Percentiles rank a stretch among this genome's conserved stretches.
Conservation (phyloP, 768 basidiomycete species). For the Dacryopinax primogenitus region DNA sequence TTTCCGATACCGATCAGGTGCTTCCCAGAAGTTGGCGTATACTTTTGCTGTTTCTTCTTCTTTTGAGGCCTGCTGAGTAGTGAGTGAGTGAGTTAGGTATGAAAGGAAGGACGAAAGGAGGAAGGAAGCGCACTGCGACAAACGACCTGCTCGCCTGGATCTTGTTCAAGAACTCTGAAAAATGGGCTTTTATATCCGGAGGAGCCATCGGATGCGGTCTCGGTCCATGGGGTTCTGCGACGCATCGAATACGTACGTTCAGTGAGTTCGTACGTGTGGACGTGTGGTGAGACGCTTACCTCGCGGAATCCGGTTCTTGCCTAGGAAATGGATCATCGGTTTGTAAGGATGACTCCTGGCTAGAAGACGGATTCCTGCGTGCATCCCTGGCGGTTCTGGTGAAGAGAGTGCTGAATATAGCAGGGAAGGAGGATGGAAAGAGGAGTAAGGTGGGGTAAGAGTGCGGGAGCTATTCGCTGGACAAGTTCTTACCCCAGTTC, state of each 20-base stretch:
- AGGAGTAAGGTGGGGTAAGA: conserved; percentile 6
- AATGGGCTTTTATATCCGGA: conserved; percentile 22
- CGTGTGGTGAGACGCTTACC: neutral
- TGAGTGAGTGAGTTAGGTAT: neutral
- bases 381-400: no score
- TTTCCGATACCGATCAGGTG: conserved; percentile 24
- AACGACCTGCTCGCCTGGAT: neutral
- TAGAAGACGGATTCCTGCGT: conserved; percentile 4
- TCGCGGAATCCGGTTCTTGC: conserved; percentile 18
- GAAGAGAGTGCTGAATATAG: no score
- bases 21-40: conserved; percentile 27
- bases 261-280: no score
- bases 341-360: conserved; percentile 18
- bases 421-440: no score
- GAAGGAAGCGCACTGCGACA: neutral
- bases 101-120: neutral
- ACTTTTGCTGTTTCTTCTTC: conserved; percentile 20
- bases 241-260: no score
- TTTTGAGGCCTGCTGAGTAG: conserved; percentile 6
- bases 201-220: conserved; percentile 26
- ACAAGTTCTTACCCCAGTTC: neutral
- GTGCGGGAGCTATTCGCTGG: neutral
- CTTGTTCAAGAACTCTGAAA: conserved; percentile 27
- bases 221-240: conserved; percentile 25
- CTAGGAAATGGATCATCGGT: conserved; percentile 27